A percentile compares a stretch with the other conserved stretches of the same genome.
Evolutionary conservation across 805 yeast genomes (phyloP).

Genomic region (Scheffersomyces coipomensis): DNA sequence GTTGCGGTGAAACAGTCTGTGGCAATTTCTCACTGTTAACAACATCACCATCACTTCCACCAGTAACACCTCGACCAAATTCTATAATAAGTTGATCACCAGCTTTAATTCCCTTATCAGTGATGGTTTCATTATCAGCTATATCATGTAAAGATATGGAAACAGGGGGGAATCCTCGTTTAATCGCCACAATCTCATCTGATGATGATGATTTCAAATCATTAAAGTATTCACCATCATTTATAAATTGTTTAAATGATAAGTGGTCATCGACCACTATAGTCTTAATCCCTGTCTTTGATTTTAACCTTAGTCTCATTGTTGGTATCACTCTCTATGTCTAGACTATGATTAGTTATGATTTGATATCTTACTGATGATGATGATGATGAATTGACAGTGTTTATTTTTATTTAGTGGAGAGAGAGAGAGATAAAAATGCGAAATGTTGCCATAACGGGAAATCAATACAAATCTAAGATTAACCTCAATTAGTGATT

Average conservation of each 20-base stretch:
- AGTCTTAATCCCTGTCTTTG: conserved; percentile 9
- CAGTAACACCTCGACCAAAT: conserved; percentile 4
- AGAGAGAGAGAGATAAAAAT: no score
- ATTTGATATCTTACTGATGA: neutral
- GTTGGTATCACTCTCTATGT: no score
- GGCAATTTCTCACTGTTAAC: conserved; percentile 1
- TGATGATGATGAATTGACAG: neutral
- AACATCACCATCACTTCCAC: neutral
- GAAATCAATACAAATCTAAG: no score
- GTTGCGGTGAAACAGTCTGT: conserved; percentile 3
- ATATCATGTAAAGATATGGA: conserved; percentile 26
- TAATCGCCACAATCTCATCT: conserved; percentile 23
- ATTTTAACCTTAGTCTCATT: conserved; percentile 14
- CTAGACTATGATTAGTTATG: no score
- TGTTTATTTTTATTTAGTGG: no score
- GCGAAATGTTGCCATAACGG: no score
- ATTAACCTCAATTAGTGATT: no score
- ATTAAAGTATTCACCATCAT: conserved; percentile 1
- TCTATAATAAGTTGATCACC: conserved; percentile 60
- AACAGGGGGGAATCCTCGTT: conserved; percentile 64
- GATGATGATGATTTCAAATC: conserved; percentile 2
- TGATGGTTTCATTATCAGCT: conserved; percentile 19
- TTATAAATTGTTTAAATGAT: conserved; percentile 9
- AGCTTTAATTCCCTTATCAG: conserved; percentile 45
- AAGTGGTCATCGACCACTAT: conserved; percentile 3